Conservation (phyloP, 345 rosid species). For the Linum lewisii region DNA sequence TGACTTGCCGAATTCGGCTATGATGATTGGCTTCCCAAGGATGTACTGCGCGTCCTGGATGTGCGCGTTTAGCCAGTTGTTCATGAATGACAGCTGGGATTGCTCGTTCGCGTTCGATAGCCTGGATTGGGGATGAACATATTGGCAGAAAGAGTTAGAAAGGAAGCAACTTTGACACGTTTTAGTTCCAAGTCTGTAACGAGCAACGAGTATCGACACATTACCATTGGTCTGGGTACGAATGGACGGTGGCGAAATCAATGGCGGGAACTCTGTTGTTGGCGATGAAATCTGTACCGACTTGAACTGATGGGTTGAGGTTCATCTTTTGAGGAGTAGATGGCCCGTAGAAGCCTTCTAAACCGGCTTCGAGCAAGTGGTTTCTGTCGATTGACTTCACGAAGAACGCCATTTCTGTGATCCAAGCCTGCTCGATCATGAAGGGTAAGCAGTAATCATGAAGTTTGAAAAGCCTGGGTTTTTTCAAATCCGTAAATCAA, state of each 20-base stretch:
- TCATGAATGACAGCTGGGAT: conserved; percentile 17
- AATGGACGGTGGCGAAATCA: conserved; percentile 25
- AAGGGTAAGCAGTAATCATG: not conserved
- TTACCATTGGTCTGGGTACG: conserved; percentile 26
- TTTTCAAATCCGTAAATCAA: not conserved
- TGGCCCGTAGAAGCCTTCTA: conserved; percentile 25
- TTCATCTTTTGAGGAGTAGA: conserved; percentile 21
- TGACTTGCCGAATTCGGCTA: conserved; percentile 26
- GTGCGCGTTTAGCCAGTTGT: conserved; percentile 24
- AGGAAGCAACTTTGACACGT: no score
- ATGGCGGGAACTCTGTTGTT: conserved; percentile 17
- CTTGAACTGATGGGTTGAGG: conserved; percentile 14
- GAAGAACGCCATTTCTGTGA: conserved; percentile 21
- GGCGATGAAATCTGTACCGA: conserved; percentile 25
- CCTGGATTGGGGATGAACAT: conserved; percentile 32
- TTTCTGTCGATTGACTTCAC: conserved; percentile 27
- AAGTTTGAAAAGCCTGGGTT: not conserved
- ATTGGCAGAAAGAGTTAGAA: conserved; percentile 1
- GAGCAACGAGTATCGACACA: no score
- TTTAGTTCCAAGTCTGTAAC: no score
- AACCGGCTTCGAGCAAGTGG: conserved; percentile 27
- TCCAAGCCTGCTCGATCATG: conserved; percentile 38
- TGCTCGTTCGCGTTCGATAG: conserved; percentile 39
- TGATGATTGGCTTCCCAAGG: conserved; percentile 21
- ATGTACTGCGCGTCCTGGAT: conserved; percentile 19